Conservation (phyloP, 2,329 filamentous ascomycete genomes). For the Alternaria dauci region DNA sequence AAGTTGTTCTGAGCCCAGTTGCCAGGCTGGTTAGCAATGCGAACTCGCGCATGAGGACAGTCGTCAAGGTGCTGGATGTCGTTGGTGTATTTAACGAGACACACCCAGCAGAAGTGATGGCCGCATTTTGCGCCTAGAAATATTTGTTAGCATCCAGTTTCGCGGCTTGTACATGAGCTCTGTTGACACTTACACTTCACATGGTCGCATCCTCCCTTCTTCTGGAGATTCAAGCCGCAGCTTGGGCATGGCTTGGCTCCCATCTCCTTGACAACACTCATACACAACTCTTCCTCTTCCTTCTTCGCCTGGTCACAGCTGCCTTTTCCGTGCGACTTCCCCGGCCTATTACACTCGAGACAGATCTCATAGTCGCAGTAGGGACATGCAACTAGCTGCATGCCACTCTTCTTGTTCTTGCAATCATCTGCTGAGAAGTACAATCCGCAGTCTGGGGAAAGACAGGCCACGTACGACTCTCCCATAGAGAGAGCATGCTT, state of each 20-base stretch:
- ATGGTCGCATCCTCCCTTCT: conserved; percentile 38
- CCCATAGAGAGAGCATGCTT: conserved; percentile 23
- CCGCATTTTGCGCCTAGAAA: conserved; percentile 22
- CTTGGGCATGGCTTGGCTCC: conserved; percentile 39
- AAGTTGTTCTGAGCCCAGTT: conserved; percentile 21
- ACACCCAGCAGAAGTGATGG: conserved; percentile 37
- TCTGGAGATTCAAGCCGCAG: conserved; percentile 37
- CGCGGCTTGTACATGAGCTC: neutral
- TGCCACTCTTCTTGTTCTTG: neutral
- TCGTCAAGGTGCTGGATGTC: conserved; percentile 9
- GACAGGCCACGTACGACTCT: conserved; percentile 28
- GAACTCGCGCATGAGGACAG: conserved; percentile 18
- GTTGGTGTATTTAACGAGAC: conserved; percentile 18
- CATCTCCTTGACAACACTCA: conserved; percentile 26
- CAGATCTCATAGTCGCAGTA: conserved; percentile 33
- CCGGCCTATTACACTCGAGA: conserved; percentile 31
- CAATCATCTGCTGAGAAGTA: conserved; percentile 38
- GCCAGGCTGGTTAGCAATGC: conserved; percentile 21
- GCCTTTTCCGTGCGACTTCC: conserved; percentile 18
- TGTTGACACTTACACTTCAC: conserved; percentile 31
- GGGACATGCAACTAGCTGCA: conserved; percentile 32
- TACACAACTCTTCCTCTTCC: conserved; percentile 27
- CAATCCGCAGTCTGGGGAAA: conserved; percentile 27
- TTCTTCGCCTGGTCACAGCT: conserved; percentile 27
- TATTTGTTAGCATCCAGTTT: neutral